Base-by-base conservation (phyloP, 2,329 filamentous ascomycete species). In the Elsinoe australis region DNA sequence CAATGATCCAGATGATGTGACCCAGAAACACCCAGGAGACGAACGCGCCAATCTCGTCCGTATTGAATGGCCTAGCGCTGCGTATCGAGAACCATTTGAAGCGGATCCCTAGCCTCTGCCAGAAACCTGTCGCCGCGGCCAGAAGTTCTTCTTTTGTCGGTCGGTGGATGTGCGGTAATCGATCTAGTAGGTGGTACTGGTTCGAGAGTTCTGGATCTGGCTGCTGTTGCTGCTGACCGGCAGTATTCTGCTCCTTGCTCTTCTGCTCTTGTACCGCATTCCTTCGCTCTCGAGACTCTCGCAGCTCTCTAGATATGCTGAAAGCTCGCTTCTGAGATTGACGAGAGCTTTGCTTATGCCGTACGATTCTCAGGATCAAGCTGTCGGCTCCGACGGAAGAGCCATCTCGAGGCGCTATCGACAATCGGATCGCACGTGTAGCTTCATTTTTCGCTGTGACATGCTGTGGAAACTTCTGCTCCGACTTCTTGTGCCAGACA, bases 11-110 rank as follows among this genome's bases (percentile, higher is more conserved):
- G 8, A 95, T 78, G 6, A 98, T 73, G 65, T 98, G 92, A 0
- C 90, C 92, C 47, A 95, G 75, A 53, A 96, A 76, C 53, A 98
- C 84, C 90, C 90, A 96, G 2, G 92, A 96, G 47, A 87, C 80
- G 54, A 98, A 90, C 3, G 92, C 92, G 36, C 88, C 86, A 73
- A 95, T 95, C 68, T 98, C 92, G 64, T 98, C 92, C 17, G 83
- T 78, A 64, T 94, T 98, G 79, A 92, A 98, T 0, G 92, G 92
- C 29, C 92, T 78, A 64, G 85, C 86, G 63, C 89, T 95, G 61
- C 89, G 76, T 58, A 98, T 98, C 2, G 92, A 94, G 59, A 92
- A 83, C 92, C 92, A 98, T 67, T 98, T 98, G 71, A 96, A 94
- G 32, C 88, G 83, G 18, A 96, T 85, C 61, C 84, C 87, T 35